Evolutionary conservation across 2,329 filamentous ascomycete genomes (phyloP).

Genomic region (Fusarium agapanthi): DNA sequence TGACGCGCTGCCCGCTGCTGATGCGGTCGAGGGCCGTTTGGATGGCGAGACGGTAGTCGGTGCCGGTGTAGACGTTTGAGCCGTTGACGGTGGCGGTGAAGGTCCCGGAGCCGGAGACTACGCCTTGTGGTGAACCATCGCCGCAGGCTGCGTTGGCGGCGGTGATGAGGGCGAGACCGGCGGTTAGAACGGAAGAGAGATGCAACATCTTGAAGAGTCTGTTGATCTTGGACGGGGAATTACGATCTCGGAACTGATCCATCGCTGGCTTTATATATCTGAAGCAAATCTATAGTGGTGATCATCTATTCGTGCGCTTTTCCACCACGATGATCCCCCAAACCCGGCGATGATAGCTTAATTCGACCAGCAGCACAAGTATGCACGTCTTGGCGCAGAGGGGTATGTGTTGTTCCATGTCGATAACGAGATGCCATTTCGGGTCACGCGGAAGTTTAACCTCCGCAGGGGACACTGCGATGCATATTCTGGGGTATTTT

Average conservation of each 20-base stretch:
- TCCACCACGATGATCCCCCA: rapidly evolving
- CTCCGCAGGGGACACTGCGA: not conserved
- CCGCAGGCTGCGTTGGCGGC: constrained; percentile 56
- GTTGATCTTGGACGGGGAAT: not conserved
- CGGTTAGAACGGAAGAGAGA: constrained; percentile 47
- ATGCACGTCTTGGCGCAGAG: not conserved
- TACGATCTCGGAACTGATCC: not conserved
- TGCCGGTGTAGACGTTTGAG: constrained; percentile 59
- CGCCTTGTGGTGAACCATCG: constrained; percentile 55
- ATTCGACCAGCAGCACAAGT: not conserved
- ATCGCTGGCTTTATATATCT: not conserved
- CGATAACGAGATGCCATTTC: constrained; percentile 1
- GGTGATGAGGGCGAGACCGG: constrained; percentile 53
- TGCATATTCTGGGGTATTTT: not conserved
- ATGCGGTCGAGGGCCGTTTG: constrained; percentile 63
- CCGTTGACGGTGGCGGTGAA: constrained; percentile 57
- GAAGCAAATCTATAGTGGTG: rapidly evolving
- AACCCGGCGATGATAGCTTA: not conserved
- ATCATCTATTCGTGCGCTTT: constrained; percentile 13
- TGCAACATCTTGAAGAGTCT: constrained; percentile 45
- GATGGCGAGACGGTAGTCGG: constrained; percentile 63
- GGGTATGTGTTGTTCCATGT: not conserved
- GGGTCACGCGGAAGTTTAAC: constrained; percentile 12
- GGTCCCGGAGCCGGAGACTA: constrained; percentile 57
- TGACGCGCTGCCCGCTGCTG: constrained; percentile 59